Percentiles rank a stretch among this genome's conserved stretches.
Conservation (phyloP, 495 filamentous ascomycete genomes). For the Penicillium silybi region DNA sequence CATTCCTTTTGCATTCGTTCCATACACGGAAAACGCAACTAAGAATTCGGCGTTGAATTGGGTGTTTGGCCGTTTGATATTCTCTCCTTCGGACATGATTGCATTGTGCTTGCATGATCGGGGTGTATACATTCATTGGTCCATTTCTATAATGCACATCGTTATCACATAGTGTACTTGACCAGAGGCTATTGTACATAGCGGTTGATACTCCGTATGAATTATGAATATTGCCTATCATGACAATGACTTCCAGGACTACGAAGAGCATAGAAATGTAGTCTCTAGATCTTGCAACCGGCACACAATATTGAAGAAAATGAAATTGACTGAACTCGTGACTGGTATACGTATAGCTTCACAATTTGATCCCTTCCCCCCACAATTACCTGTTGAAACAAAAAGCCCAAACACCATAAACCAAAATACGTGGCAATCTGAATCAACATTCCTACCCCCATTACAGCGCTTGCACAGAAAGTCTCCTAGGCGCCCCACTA, state of each 20-base stretch:
- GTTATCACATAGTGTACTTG: background rate
- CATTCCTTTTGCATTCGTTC: slow-evolving; percentile 3
- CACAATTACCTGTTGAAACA: background rate
- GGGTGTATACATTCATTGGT: background rate
- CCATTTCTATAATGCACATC: background rate
- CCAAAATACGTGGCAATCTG: background rate
- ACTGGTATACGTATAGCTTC: background rate
- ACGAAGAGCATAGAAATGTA: background rate
- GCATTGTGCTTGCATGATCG: background rate
- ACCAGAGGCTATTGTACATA: background rate
- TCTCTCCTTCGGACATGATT: background rate
- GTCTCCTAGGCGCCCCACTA: slow-evolving; percentile 23
- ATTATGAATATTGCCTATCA: background rate
- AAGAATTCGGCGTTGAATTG: background rate
- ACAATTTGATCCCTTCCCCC: background rate
- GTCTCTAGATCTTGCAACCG: background rate
- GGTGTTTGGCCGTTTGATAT: background rate
- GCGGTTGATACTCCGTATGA: background rate
- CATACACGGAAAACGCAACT: slow-evolving; percentile 3
- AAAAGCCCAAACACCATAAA: slow-evolving; percentile 2
- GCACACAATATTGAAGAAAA: background rate
- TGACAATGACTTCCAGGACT: background rate
- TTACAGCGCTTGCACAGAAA: slow-evolving; percentile 27
- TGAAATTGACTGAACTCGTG: slow-evolving; percentile 3
- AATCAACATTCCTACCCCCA: background rate